Percentiles rank a stretch among this genome's conserved stretches.
phyloP scores from a whole-genome alignment of 345 rosid genomes.

The Leavenworthia alabamica region DNA sequence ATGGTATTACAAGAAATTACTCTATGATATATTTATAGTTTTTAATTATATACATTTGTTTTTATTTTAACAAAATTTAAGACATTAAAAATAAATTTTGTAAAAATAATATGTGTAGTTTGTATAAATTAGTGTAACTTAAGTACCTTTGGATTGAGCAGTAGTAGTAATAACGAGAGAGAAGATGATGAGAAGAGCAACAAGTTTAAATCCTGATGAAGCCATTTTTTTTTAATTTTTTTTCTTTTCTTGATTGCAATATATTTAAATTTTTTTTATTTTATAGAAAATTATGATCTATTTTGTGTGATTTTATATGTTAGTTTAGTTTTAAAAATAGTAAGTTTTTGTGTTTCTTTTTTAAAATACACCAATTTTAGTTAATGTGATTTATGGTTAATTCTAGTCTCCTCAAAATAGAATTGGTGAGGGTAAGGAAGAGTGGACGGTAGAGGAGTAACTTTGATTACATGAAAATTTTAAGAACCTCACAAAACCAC shows the following conservation, averaged over 20 bases:
- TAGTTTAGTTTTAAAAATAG: not conserved
- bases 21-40: too few relatives aligned
- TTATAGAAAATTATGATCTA: too few relatives aligned
- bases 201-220: constrained; percentile 23
- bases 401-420: not conserved
- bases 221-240: constrained; percentile 17
- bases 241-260: too few relatives aligned
- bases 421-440: not conserved
- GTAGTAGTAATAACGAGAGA: constrained; percentile 21
- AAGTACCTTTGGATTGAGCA: constrained; percentile 17
- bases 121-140: too few relatives aligned
- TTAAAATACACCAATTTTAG: not conserved
- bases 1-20: too few relatives aligned
- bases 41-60: too few relatives aligned
- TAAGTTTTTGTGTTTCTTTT: not conserved
- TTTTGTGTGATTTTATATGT: not conserved
- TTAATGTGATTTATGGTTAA: not conserved
- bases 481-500: too few relatives aligned
- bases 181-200: constrained; percentile 22
- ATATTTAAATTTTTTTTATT: too few relatives aligned
- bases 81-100: too few relatives aligned
- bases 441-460: constrained; percentile 3
- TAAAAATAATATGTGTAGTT: too few relatives aligned
- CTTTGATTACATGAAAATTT: too few relatives aligned
- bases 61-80: too few relatives aligned